Evolutionary conservation across 352 stramenopile genomes (phyloP).

Genomic region (Chloridella minuta): DNA sequence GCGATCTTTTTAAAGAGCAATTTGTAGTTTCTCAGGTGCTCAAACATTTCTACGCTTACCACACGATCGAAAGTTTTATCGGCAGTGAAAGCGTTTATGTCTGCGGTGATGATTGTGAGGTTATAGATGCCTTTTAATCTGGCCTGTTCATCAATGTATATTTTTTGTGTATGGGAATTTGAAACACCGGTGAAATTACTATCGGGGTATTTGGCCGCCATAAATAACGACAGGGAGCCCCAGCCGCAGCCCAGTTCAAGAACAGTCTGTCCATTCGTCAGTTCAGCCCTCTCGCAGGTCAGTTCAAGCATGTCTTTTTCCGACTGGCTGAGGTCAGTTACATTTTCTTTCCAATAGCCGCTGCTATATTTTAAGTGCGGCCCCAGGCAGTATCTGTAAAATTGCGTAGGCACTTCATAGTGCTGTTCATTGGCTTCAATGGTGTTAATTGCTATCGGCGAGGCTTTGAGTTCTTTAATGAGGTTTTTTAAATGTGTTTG

Average conservation of each 20-base stretch:
- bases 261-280: conserved; percentile 22
- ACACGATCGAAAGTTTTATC: conserved; percentile 34
- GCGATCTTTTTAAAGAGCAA: background rate
- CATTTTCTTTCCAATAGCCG: background rate
- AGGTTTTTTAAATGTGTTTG: background rate
- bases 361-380: background rate
- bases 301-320: conserved; percentile 16
- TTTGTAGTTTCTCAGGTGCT: conserved; percentile 44
- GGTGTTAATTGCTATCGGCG: conserved; percentile 27
- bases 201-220: conserved; percentile 27
- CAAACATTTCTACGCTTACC: conserved; percentile 41
- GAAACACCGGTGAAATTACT: conserved; percentile 30
- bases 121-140: conserved; percentile 29
- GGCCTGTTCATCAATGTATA: conserved; percentile 34
- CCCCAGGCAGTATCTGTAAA: background rate
- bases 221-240: conserved; percentile 29
- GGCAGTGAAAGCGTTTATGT: conserved; percentile 25
- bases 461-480: conserved; percentile 23
- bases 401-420: conserved; percentile 29
- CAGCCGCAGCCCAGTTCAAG: conserved; percentile 46
- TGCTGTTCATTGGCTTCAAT: conserved; percentile 44
- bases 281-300: conserved; percentile 29
- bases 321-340: background rate
- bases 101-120: conserved; percentile 31
- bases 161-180: conserved; percentile 34